Percentiles rank a stretch among this genome's conserved stretches.
These are phyloP conservation scores for Papiliotrema flavescens DNA, from an alignment of 1,284 basidiomycete genomes.

Conservation along the genomic window DNA sequence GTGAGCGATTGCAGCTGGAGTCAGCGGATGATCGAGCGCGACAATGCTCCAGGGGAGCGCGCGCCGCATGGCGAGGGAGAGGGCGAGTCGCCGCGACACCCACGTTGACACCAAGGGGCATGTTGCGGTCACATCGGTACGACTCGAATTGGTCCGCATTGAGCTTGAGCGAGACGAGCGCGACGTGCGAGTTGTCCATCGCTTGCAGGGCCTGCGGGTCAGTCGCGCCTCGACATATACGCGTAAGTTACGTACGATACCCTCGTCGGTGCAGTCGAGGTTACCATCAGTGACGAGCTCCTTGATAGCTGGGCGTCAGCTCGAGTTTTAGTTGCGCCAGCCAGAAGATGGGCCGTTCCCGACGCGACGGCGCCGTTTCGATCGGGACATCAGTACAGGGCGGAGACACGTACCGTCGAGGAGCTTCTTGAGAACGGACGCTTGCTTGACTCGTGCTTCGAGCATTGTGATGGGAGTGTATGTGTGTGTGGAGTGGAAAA, in stretches of 20 bases:
- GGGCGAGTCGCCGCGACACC: slow-evolving; percentile 10
- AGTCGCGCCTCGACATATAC: background rate
- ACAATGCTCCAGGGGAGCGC: background rate
- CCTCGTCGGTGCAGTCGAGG: slow-evolving; percentile 96
- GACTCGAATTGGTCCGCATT: slow-evolving; percentile 73
- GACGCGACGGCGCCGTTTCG: background rate
- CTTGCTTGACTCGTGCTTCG: slow-evolving; percentile 82
- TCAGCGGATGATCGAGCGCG: background rate
- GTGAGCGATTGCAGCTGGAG: slow-evolving; percentile 71
- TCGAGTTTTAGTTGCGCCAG: no score
- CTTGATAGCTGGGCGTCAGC: slow-evolving; percentile 70
- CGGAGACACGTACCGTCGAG: slow-evolving; percentile 65
- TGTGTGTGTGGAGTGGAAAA: background rate
- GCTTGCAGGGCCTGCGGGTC: slow-evolving; percentile 75
- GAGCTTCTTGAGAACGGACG: slow-evolving; percentile 77
- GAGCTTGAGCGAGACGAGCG: slow-evolving; percentile 72
- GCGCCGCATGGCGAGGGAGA: background rate
- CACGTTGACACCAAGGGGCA: slow-evolving; percentile 84
- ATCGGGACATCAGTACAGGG: background rate
- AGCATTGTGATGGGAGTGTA: slow-evolving; percentile 60
- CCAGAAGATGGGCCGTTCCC: background rate
- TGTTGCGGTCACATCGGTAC: slow-evolving; percentile 93
- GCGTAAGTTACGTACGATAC: slow-evolving; percentile 62
- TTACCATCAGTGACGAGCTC: slow-evolving; percentile 98
- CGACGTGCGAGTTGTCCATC: slow-evolving; percentile 99